phyloP scores from a whole-genome alignment of 75 land plant genomes.

The Selaginella tamariscina region DNA sequence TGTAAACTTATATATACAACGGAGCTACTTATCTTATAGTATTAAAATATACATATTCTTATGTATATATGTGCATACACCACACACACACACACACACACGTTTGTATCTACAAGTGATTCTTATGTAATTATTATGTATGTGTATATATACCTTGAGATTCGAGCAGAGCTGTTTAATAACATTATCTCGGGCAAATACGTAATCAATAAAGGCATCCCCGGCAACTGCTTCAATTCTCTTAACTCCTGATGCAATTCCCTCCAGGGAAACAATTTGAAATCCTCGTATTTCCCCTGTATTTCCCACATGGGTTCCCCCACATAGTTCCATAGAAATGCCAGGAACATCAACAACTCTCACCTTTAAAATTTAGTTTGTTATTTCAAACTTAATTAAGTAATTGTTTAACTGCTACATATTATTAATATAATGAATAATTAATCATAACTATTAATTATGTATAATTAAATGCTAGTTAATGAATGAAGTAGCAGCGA shows the following conservation, averaged over 20 bases:
- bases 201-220: slow-evolving; percentile 74
- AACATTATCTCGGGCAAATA: slow-evolving; percentile 48
- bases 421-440: too few relatives aligned
- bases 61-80: too few relatives aligned
- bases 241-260: slow-evolving; percentile 84
- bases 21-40: too few relatives aligned
- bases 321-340: slow-evolving; percentile 90
- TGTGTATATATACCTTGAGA: slow-evolving; percentile 68
- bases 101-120: not conserved
- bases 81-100: too few relatives aligned
- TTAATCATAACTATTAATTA: too few relatives aligned
- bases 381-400: too few relatives aligned
- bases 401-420: too few relatives aligned
- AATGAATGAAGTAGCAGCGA: too few relatives aligned
- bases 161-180: slow-evolving; percentile 51
- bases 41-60: too few relatives aligned
- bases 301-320: slow-evolving; percentile 92
- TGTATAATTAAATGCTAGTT: too few relatives aligned
- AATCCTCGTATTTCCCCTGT: slow-evolving; percentile 85
- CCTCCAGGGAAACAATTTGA: slow-evolving; percentile 86
- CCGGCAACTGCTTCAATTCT: slow-evolving; percentile 98
- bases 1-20: too few relatives aligned
- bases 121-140: not conserved
- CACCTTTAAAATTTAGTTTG: slow-evolving; percentile 47
- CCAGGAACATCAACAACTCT: slow-evolving; percentile 92